Conservation (phyloP, 2,329 filamentous ascomycete species). For the Penicillium glabrum region DNA sequence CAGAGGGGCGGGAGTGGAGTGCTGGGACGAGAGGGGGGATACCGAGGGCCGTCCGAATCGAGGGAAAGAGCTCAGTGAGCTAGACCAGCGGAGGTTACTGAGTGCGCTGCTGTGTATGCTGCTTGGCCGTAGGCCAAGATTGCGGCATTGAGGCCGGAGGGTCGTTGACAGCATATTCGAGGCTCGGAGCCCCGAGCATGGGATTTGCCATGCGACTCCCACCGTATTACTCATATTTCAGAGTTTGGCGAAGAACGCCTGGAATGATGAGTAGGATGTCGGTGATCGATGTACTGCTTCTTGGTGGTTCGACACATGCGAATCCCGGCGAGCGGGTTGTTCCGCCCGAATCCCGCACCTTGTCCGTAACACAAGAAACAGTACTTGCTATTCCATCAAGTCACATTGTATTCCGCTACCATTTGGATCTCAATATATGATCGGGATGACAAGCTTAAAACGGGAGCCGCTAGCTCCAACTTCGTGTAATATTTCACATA, state of each 20-base stretch:
- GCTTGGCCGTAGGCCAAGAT: slow-evolving; percentile 25
- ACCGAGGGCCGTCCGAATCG: neutral
- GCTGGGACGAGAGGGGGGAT: neutral
- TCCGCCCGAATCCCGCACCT: neutral
- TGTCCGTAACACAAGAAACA: neutral
- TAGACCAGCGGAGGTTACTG: slow-evolving; percentile 8
- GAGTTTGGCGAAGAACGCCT: slow-evolving; percentile 11
- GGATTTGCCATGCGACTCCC: slow-evolving; percentile 41
- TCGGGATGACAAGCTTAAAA: no score
- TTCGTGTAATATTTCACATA: no score
- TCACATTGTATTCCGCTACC: no score
- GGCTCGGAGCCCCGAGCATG: slow-evolving; percentile 38
- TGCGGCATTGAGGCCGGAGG: slow-evolving; percentile 19
- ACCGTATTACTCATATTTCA: slow-evolving; percentile 45
- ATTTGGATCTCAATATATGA: no score
- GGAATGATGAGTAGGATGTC: neutral
- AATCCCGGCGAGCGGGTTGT: neutral
- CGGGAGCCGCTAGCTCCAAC: no score
- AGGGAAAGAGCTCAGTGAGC: slow-evolving; percentile 3
- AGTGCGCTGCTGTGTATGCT: slow-evolving; percentile 14
- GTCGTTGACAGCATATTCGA: slow-evolving; percentile 23
- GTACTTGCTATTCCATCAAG: neutral
- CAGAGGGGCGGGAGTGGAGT: slow-evolving; percentile 2
- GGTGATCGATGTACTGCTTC: neutral
- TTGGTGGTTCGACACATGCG: neutral